Percentiles rank a stretch among this genome's conserved stretches.
Evolutionary conservation across 805 yeast genomes (phyloP).

Genomic region (Alloascoidea hylecoeti): DNA sequence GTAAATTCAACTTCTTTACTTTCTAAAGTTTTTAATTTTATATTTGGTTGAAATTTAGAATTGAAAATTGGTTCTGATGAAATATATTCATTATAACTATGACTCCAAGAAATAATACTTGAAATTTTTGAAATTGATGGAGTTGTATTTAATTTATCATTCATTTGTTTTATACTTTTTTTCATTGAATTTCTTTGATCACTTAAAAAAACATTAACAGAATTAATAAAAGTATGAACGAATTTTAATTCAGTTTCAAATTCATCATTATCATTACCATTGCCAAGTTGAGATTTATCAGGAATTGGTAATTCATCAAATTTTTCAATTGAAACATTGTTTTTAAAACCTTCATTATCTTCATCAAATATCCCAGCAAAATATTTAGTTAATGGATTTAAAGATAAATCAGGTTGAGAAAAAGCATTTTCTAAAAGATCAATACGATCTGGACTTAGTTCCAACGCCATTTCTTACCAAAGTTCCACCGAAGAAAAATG

Average conservation of each 20-base stretch:
- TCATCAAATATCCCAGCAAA: background rate
- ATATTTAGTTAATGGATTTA: background rate
- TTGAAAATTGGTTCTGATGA: background rate
- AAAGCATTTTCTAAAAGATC: background rate
- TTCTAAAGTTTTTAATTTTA: background rate
- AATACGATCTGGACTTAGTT: background rate
- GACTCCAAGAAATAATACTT: background rate
- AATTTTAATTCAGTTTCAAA: background rate
- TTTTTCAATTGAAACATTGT: no score
- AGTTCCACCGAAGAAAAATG: no score
- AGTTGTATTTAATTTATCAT: no score
- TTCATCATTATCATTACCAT: background rate
- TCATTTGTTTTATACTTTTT: background rate
- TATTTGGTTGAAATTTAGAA: background rate
- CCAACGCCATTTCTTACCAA: background rate
- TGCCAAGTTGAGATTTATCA: background rate
- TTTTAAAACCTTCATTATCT: background rate
- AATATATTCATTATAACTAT: background rate
- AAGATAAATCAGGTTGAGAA: background rate
- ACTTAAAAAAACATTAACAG: background rate
- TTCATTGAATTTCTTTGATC: slow-evolving; percentile 2
- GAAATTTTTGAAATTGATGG: background rate
- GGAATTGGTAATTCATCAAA: background rate
- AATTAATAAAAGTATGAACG: background rate
- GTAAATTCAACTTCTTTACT: background rate